A percentile compares a stretch with the other conserved stretches of the same genome.
These are phyloP conservation scores for Circinella umbellata DNA, from an alignment of 371 early-diverging fungal species.

Conservation along the genomic window DNA sequence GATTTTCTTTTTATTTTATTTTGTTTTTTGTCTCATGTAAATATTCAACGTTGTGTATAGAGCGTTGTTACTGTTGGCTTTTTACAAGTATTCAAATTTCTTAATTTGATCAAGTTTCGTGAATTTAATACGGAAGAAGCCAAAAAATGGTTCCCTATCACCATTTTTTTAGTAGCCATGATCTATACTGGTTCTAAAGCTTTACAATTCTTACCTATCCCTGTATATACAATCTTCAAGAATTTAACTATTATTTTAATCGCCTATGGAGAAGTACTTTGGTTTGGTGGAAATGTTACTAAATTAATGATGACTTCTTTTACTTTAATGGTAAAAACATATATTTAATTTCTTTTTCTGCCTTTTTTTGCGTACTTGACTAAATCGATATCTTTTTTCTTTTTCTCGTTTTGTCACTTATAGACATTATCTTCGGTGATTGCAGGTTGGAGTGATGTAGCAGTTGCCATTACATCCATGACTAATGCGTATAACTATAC, in stretches of 20 bases:
- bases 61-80: slow-evolving; percentile 45
- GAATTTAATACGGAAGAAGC: slow-evolving; percentile 66
- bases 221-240: slow-evolving; percentile 98
- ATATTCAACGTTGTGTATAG: slow-evolving; percentile 10
- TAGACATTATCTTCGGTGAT: slow-evolving; percentile 87
- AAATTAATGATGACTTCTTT: slow-evolving; percentile 86
- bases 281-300: slow-evolving; percentile 82
- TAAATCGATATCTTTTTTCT: slow-evolving; percentile 4
- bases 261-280: slow-evolving; percentile 91
- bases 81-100: slow-evolving; percentile 59
- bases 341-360: neutral
- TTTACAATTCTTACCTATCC: slow-evolving; percentile 92
- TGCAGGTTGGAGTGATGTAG: slow-evolving; percentile 83
- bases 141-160: slow-evolving; percentile 88
- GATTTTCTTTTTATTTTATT: neutral
- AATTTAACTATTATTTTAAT: slow-evolving; percentile 97
- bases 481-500: slow-evolving; percentile 29
- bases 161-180: slow-evolving; percentile 91
- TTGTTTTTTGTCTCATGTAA: neutral
- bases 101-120: slow-evolving; percentile 71
- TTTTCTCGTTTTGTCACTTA: neutral
- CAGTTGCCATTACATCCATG: slow-evolving; percentile 51
- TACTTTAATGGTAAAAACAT: slow-evolving; percentile 74
- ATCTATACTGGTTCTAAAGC: slow-evolving; percentile 97
- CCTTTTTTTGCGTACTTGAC: too few species aligned